Percentiles rank a stretch among this genome's conserved stretches.
phyloP scores from a whole-genome alignment of 345 rosid species.

The Citrus inodora region DNA sequence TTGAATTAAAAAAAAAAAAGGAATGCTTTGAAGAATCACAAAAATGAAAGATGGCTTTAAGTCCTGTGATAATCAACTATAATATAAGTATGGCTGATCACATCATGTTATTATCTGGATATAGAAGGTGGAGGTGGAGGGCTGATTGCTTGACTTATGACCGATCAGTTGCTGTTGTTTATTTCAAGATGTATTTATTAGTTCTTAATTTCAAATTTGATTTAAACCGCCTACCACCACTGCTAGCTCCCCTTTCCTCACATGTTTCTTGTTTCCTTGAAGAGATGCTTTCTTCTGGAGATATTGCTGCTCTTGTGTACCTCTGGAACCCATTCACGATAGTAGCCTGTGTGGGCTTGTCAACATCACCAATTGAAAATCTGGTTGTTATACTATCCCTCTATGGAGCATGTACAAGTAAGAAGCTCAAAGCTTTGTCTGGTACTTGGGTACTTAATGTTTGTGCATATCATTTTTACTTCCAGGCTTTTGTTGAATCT shows the following conservation, averaged over 20 bases:
- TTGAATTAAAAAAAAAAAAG: neutral
- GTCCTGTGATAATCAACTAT: neutral
- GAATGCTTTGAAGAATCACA: neutral
- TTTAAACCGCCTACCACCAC: neutral
- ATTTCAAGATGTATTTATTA: neutral
- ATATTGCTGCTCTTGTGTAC: slow-evolving; percentile 82
- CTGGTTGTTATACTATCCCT: slow-evolving; percentile 58
- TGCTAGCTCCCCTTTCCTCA: neutral
- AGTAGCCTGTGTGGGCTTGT: slow-evolving; percentile 75
- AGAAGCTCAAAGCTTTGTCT: slow-evolving; percentile 26
- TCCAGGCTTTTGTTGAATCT: neutral
- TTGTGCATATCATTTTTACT: slow-evolving; percentile 1
- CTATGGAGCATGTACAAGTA: slow-evolving; percentile 77
- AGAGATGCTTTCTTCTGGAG: slow-evolving; percentile 64
- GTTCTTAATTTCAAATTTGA: slow-evolving; percentile 5
- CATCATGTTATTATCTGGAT: neutral
- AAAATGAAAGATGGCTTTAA: slow-evolving; percentile 3
- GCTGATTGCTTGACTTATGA: neutral
- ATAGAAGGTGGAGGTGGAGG: neutral
- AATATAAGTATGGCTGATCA: neutral
- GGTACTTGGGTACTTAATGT: neutral
- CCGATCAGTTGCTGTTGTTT: neutral
- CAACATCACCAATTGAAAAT: slow-evolving; percentile 86
- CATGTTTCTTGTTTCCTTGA: slow-evolving; percentile 17
- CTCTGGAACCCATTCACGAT: slow-evolving; percentile 93